phyloP scores from a whole-genome alignment of 306 rosid genomes.

The Cucurbita pepo region DNA sequence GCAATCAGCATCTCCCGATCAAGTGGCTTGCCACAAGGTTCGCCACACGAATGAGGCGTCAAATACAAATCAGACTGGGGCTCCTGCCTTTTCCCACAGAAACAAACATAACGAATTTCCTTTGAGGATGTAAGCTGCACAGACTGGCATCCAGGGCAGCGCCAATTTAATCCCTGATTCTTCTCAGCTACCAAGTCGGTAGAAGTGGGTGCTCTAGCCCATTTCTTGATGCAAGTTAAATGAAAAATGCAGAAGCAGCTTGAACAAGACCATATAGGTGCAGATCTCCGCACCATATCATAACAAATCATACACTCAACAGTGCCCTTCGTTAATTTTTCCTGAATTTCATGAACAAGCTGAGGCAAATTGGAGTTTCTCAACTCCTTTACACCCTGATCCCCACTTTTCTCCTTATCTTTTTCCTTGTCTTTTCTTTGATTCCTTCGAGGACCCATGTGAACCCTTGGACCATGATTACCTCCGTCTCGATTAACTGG shows the following conservation, averaged over 20 bases:
- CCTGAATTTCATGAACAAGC: slow-evolving; percentile 82
- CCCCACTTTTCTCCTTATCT: slow-evolving; percentile 26
- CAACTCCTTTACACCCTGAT: slow-evolving; percentile 16
- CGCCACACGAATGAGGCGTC: slow-evolving; percentile 95
- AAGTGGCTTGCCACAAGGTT: slow-evolving; percentile 74
- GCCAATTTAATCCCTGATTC: slow-evolving; percentile 80
- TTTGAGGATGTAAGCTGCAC: slow-evolving; percentile 53
- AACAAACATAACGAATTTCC: slow-evolving; percentile 78
- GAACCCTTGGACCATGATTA: slow-evolving; percentile 19
- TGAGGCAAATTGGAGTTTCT: slow-evolving; percentile 56
- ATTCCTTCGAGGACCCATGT: slow-evolving; percentile 11
- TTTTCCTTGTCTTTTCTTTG: slow-evolving; percentile 19
- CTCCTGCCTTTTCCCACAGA: slow-evolving; percentile 77
- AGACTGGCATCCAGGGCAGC: slow-evolving; percentile 94
- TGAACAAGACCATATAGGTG: slow-evolving; percentile 75
- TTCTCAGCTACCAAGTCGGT: slow-evolving; percentile 54
- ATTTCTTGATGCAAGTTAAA: slow-evolving; percentile 66
- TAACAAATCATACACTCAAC: slow-evolving; percentile 93
- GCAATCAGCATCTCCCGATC: slow-evolving; percentile 33
- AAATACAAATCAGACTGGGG: slow-evolving; percentile 84
- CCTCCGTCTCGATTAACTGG: slow-evolving; percentile 6
- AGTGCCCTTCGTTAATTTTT: slow-evolving; percentile 51
- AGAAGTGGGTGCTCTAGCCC: slow-evolving; percentile 89
- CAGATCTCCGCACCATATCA: slow-evolving; percentile 77
- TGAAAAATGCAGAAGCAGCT: slow-evolving; percentile 85